These are phyloP conservation scores for Solanum boliviense DNA, from an alignment of 257 asterid genomes.

Conservation along the genomic window DNA sequence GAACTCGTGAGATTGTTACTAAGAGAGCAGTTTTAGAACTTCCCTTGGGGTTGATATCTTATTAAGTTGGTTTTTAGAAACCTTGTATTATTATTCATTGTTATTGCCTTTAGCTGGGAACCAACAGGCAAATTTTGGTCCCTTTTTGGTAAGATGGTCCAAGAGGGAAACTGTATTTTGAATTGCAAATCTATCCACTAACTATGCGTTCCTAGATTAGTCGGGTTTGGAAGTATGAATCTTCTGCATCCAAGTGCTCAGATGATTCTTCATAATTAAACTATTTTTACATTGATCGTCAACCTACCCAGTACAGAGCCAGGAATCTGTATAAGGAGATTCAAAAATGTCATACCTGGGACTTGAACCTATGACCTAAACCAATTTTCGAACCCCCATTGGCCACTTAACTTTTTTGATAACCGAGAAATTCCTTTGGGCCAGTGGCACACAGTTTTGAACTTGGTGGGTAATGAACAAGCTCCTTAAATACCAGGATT, in stretches of 20 bases:
- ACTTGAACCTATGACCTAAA: background rate
- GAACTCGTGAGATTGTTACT: background rate
- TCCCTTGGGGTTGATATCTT: background rate
- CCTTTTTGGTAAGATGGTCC: background rate
- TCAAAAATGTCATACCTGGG: background rate
- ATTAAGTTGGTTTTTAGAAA: background rate
- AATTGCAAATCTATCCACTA: background rate
- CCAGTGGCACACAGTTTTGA: background rate
- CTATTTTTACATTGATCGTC: background rate
- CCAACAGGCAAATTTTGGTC: background rate
- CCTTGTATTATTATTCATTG: background rate
- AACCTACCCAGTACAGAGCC: background rate
- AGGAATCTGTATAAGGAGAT: background rate
- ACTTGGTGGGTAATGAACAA: background rate
- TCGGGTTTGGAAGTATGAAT: background rate
- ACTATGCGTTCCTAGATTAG: background rate
- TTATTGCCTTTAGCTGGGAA: background rate
- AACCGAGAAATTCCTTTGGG: background rate
- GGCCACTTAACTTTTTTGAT: background rate
- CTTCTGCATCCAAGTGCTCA: background rate
- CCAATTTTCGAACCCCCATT: background rate
- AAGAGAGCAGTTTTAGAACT: background rate
- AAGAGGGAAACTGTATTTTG: background rate
- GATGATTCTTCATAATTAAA: background rate
- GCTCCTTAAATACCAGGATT: background rate